Evolutionary conservation across 345 rosid species (phyloP), one percentile per base, ranked within the genome.

Genomic region (Sonneratia caseolaris): DNA sequence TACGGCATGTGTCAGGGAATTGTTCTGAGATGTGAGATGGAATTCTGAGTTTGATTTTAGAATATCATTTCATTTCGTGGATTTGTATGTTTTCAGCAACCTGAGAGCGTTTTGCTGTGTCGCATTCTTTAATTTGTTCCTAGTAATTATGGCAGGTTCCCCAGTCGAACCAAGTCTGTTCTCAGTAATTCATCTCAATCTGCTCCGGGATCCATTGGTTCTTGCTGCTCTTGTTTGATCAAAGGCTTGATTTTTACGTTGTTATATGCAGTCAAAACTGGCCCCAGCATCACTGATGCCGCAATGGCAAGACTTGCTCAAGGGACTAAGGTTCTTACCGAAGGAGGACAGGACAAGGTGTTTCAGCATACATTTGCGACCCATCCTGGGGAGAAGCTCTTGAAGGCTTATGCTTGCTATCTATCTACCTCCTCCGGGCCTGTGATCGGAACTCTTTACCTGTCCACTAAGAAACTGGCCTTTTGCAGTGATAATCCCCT

Each of bases 281-380:
- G 85, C 71, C 85, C 96, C 9, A 89, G 86, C 73, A 37, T 93
- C 70, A 75, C 87, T 6, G 92, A 91, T 69, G 92, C 90, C n/a
- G 92, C 97, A 72, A 77, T 87, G 91, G 90, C 92, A 53, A 91
- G 92, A 82, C 83, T 93, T 67, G 19, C 89, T 71, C 94, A 87
- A 66, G 97, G 96, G 64, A 85, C 92, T 64, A 89, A 82, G 77
- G 78, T 91, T 66, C 71, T 93, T 8, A 62, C 87, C 13, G 96
- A 91, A 86, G 97, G 97, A 81, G 98, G 94, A 51, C 81, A 84
- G 56, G 87, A 85, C 21, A 89, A 81, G 82, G 79, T 89, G 70
- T 93, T 89, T 77, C 86, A 80, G 68, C 90, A 82, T 24, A 84
- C 83, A 22, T 93, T 93, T 78, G 86, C 82, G 67, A 69, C 45